Conservation (phyloP, 1,284 basidiomycete genomes). For the Ustilago cynodontis region DNA sequence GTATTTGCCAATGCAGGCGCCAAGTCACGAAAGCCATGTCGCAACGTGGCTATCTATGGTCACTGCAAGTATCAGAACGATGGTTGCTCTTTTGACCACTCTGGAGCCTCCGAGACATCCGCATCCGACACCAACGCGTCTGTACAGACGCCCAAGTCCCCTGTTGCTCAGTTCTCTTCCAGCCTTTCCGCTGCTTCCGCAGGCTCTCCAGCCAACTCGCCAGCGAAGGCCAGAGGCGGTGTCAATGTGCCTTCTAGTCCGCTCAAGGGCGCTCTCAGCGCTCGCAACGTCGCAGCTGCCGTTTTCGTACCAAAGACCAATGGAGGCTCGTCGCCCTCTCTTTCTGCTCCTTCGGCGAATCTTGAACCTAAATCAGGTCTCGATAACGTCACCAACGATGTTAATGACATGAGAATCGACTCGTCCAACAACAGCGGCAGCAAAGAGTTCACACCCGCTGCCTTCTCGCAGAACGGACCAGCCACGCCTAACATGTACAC, state of each 20-base stretch:
- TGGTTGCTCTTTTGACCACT: slow-evolving; percentile 48
- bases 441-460: slow-evolving; percentile 25
- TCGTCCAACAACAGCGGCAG: slow-evolving; percentile 11
- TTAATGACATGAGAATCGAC: slow-evolving; percentile 36
- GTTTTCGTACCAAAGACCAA: slow-evolving; percentile 63
- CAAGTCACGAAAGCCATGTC: slow-evolving; percentile 42
- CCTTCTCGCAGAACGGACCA: slow-evolving; percentile 25
- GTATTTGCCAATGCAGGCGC: slow-evolving; percentile 19
- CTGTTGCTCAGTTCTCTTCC: slow-evolving; percentile 27
- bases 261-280: slow-evolving; percentile 53
- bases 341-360: slow-evolving; percentile 22
- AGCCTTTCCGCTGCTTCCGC: slow-evolving; percentile 23
- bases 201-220: slow-evolving; percentile 22
- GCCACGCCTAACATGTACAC: slow-evolving; percentile 35
- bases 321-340: slow-evolving; percentile 38
- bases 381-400: slow-evolving; percentile 25
- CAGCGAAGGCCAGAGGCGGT: slow-evolving; percentile 26
- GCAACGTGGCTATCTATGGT: slow-evolving; percentile 53
- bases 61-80: slow-evolving; percentile 54
- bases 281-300: slow-evolving; percentile 57
- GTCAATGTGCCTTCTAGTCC: slow-evolving; percentile 38
- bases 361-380: slow-evolving; percentile 15
- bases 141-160: slow-evolving; percentile 23
- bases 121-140: neutral
- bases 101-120: slow-evolving; percentile 10